These are phyloP conservation scores for Thozetella sp. DNA, from an alignment of 495 filamentous ascomycete species.

Conservation along the genomic window DNA sequence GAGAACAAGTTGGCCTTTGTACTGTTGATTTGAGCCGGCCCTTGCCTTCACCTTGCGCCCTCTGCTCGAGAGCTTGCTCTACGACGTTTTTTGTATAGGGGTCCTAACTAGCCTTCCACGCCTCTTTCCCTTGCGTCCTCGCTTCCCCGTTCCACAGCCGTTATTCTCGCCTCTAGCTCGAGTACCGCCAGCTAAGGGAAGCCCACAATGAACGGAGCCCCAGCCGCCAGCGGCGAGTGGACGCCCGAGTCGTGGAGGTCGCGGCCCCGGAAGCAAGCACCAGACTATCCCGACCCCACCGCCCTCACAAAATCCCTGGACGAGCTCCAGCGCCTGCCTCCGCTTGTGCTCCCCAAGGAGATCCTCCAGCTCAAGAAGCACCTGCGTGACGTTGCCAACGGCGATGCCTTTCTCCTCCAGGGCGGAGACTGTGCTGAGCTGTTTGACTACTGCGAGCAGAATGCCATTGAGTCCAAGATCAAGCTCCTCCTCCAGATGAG, in stretches of 20 bases:
- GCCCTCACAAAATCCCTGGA: constrained; percentile 64
- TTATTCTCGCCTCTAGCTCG: neutral
- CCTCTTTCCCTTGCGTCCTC: too few relatives aligned
- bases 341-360: constrained; percentile 86
- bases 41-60: too few relatives aligned
- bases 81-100: too few relatives aligned
- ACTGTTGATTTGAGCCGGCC: too few relatives aligned
- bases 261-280: constrained; percentile 91
- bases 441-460: constrained; percentile 92
- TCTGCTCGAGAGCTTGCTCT: too few relatives aligned
- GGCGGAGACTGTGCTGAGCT: constrained; percentile 97
- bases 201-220: constrained; percentile 10
- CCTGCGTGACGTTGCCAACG: constrained; percentile 83
- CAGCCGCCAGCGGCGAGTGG: constrained; percentile 34
- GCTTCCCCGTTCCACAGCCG: too few relatives aligned
- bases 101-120: too few relatives aligned
- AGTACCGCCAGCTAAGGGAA: neutral
- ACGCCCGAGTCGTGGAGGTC: constrained; percentile 77
- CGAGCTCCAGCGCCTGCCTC: constrained; percentile 79
- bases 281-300: constrained; percentile 71
- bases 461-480: constrained; percentile 91
- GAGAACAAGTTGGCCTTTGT: too few relatives aligned
- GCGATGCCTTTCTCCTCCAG: constrained; percentile 93
- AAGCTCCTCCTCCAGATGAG: constrained; percentile 97
- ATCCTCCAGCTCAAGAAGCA: constrained; percentile 76